These are phyloP conservation scores for Canna indica DNA, from an alignment of 176 grass and related monocot species.

Conservation along the genomic window DNA sequence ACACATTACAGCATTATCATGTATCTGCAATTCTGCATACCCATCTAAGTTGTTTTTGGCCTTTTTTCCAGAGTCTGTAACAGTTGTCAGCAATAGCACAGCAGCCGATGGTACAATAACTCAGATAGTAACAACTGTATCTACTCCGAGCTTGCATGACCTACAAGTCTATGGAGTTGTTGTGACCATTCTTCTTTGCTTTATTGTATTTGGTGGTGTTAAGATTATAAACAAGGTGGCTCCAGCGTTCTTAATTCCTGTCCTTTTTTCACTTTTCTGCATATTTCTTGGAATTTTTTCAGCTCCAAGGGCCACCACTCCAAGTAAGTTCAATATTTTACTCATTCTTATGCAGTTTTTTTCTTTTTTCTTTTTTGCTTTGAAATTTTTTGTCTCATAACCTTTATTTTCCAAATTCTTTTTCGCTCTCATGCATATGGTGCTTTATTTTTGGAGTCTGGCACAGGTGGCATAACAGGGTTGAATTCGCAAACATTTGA, in stretches of 20 bases:
- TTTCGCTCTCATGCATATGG: neutral
- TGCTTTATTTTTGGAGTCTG: slow-evolving; percentile 5
- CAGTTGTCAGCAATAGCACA: slow-evolving; percentile 64
- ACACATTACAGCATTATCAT: too few species aligned
- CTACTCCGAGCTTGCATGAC: slow-evolving; percentile 84
- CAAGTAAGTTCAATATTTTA: slow-evolving; percentile 45
- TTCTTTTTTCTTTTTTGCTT: slow-evolving; percentile 3
- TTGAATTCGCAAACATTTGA: slow-evolving; percentile 64
- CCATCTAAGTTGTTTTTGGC: neutral
- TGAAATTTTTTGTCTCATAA: neutral
- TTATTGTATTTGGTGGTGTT: slow-evolving; percentile 99
- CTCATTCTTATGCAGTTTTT: slow-evolving; percentile 2
- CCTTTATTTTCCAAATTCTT: neutral
- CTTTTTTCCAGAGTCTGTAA: slow-evolving; percentile 59
- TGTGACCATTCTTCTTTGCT: slow-evolving; percentile 81
- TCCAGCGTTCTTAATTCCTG: slow-evolving; percentile 82
- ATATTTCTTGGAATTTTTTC: slow-evolving; percentile 90
- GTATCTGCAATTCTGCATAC: too few species aligned
- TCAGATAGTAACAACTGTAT: slow-evolving; percentile 33
- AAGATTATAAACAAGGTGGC: slow-evolving; percentile 98
- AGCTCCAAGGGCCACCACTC: slow-evolving; percentile 73
- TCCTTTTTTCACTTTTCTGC: slow-evolving; percentile 85
- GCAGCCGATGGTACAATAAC: slow-evolving; percentile 36
- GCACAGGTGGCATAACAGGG: slow-evolving; percentile 70
- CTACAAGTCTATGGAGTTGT: slow-evolving; percentile 94